Conservation (phyloP, 495 filamentous ascomycete genomes). For the Achaetomiella virescens region DNA sequence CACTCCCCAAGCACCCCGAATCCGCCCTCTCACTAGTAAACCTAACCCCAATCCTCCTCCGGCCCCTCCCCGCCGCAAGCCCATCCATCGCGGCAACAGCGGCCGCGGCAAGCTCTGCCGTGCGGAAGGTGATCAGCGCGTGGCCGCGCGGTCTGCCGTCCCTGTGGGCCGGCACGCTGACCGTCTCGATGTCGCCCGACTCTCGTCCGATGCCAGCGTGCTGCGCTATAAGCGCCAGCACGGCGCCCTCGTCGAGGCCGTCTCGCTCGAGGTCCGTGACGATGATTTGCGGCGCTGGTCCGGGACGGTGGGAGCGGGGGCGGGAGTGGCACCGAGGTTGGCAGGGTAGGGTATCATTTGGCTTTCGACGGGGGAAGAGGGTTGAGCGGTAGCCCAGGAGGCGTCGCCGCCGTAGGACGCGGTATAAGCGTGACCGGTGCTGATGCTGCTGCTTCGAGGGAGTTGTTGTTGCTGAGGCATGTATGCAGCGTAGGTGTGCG, state of each 20-base stretch:
- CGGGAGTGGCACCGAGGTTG: background rate
- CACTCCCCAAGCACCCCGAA: background rate
- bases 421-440: background rate
- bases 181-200: constrained; percentile 6
- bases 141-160: constrained; percentile 6
- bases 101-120: background rate
- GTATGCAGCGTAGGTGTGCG: background rate
- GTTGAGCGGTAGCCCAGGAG: background rate
- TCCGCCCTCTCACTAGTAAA: background rate
- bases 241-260: background rate
- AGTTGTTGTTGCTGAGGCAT: background rate
- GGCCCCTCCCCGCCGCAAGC: background rate
- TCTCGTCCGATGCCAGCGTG: background rate
- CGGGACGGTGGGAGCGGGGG: background rate
- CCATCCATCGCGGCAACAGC: constrained; percentile 7
- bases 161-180: constrained; percentile 4
- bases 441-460: too few relatives aligned
- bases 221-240: background rate
- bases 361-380: background rate
- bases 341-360: background rate
- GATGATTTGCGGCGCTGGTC: constrained; percentile 16
- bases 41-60: background rate
- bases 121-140: constrained; percentile 10
- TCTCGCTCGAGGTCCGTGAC: constrained; percentile 1
- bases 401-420: background rate